phyloP scores from a whole-genome alignment of 305 asterid genomes.

The Fraxinus velutina region DNA sequence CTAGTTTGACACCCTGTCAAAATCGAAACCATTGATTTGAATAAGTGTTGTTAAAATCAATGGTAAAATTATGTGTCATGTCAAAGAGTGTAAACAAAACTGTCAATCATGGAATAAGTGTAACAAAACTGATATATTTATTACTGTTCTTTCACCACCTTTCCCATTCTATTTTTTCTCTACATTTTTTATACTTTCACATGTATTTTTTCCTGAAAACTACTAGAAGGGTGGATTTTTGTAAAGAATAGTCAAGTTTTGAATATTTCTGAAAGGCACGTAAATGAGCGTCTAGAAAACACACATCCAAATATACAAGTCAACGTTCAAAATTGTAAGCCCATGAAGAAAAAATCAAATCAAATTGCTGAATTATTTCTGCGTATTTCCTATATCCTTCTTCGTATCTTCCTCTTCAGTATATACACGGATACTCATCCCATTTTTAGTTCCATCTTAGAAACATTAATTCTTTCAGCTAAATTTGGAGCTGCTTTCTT shows the following conservation, averaged over 20 bases:
- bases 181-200: neutral
- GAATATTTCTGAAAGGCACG: conserved; percentile 21
- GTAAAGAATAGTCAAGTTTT: conserved; percentile 1
- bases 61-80: neutral
- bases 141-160: neutral
- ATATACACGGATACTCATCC: neutral
- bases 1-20: neutral
- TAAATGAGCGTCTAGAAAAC: conserved; percentile 19
- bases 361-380: conserved; percentile 11
- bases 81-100: neutral
- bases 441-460: neutral
- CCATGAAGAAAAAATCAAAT: conserved; percentile 18
- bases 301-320: conserved; percentile 29
- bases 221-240: neutral
- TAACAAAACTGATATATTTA: neutral
- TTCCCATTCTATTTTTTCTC: neutral
- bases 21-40: too few relatives aligned
- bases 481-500: neutral
- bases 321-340: conserved; percentile 33
- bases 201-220: neutral
- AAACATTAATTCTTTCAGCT: neutral
- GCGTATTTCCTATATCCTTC: neutral
- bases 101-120: neutral
- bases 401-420: neutral
- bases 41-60: too few relatives aligned